Conservation (phyloP, 192 early-diverging fungal species). For the Mycoemilia scoparia region DNA sequence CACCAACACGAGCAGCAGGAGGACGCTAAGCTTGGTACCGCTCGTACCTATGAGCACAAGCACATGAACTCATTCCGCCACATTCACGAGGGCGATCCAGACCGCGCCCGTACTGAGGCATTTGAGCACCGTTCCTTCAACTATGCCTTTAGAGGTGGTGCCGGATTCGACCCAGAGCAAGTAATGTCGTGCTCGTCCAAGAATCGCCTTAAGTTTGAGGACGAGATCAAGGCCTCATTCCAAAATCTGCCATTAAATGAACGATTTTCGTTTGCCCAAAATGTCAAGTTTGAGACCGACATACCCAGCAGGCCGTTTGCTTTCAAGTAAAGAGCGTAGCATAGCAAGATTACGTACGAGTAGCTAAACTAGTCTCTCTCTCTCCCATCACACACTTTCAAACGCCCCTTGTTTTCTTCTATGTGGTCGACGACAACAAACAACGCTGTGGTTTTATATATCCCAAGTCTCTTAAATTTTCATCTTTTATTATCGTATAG, state of each 20-base stretch:
- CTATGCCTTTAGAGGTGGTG: slow-evolving; percentile 31
- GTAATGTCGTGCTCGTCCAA: slow-evolving; percentile 31
- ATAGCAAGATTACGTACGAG: too few relatives aligned
- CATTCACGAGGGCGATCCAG: slow-evolving; percentile 27
- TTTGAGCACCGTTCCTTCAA: slow-evolving; percentile 36
- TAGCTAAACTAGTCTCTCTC: too few relatives aligned
- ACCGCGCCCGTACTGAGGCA: slow-evolving; percentile 27
- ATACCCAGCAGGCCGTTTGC: slow-evolving; percentile 31
- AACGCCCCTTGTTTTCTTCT: too few relatives aligned
- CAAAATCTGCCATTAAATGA: slow-evolving; percentile 30
- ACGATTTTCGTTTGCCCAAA: slow-evolving; percentile 29
- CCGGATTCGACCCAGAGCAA: slow-evolving; percentile 28
- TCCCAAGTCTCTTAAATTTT: too few relatives aligned
- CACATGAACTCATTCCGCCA: slow-evolving; percentile 32
- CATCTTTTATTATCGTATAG: too few relatives aligned
- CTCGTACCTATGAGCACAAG: slow-evolving; percentile 34
- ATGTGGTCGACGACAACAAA: too few relatives aligned
- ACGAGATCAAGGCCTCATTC: slow-evolving; percentile 34
- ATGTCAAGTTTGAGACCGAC: slow-evolving; percentile 30
- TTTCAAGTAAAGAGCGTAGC: too few relatives aligned
- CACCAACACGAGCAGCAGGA: slow-evolving; percentile 37
- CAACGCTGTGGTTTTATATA: too few relatives aligned
- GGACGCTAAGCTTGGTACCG: slow-evolving; percentile 27
- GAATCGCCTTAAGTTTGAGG: slow-evolving; percentile 30
- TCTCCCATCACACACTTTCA: too few relatives aligned